phyloP scores from a whole-genome alignment of 75 land plant species.

The Gnetum montanum region DNA sequence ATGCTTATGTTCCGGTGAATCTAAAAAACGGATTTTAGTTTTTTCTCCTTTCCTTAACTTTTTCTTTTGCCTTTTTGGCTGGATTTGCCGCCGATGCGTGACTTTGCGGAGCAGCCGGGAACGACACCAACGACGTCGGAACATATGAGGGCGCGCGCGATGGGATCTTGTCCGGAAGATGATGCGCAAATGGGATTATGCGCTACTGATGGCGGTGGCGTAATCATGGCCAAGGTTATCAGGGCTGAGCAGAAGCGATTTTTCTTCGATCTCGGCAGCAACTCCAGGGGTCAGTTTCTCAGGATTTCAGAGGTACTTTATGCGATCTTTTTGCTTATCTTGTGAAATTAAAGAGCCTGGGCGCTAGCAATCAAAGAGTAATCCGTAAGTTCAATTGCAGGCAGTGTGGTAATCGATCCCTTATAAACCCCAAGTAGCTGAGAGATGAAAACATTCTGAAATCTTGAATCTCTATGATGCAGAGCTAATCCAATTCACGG shows the following conservation, averaged over 20 bases:
- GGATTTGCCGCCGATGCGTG: neutral
- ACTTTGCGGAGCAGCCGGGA: no score
- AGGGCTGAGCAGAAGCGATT: conserved; percentile 96
- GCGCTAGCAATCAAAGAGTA: neutral
- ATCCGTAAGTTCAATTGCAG: neutral
- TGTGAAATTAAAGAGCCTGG: neutral
- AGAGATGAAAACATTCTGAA: no score
- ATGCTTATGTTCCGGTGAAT: no score
- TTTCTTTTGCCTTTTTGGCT: neutral
- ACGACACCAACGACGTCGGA: no score
- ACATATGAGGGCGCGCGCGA: no score
- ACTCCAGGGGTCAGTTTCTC: conserved; percentile 85
- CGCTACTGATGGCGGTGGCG: conserved; percentile 34
- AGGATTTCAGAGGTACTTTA: conserved; percentile 78
- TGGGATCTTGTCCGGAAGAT: no score
- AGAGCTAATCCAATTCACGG: no score
- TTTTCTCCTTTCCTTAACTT: neutral
- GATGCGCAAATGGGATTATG: conserved; percentile 39
- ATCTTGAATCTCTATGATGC: no score
- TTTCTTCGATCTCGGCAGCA: conserved; percentile 95
- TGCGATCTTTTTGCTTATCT: neutral
- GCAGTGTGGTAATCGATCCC: neutral
- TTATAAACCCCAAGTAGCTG: no score
- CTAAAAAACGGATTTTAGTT: no score
- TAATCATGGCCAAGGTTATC: conserved; percentile 71